These are phyloP conservation scores for Corylus avellana DNA, from an alignment of 306 rosid species.

Conservation along the genomic window DNA sequence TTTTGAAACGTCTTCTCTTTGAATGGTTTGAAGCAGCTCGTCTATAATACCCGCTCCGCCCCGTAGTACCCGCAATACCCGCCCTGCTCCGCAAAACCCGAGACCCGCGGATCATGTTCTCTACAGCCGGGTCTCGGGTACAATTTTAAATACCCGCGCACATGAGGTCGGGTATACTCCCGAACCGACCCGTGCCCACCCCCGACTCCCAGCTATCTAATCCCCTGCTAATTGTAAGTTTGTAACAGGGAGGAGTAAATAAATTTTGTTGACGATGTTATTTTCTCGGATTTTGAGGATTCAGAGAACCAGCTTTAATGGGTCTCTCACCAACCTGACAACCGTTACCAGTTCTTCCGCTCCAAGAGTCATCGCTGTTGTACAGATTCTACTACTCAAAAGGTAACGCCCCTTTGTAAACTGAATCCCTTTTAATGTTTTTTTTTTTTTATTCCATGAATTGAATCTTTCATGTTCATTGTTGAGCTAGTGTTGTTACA, in stretches of 20 bases:
- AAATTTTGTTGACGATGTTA: conserved; percentile 37
- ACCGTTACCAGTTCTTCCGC: conserved; percentile 29
- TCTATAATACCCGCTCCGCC: too few relatives aligned
- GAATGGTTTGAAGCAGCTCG: too few relatives aligned
- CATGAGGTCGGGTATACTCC: too few relatives aligned
- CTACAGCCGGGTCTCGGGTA: too few relatives aligned
- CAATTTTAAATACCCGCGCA: too few relatives aligned
- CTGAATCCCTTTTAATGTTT: not conserved
- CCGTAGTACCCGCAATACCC: too few relatives aligned
- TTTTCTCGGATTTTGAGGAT: conserved; percentile 57
- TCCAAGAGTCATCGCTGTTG: conserved; percentile 22
- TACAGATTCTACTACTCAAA: conserved; percentile 37
- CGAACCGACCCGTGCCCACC: too few relatives aligned
- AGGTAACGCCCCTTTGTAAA: conserved; percentile 34
- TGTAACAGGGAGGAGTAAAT: not conserved
- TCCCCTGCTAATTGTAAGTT: too few relatives aligned
- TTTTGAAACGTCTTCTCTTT: too few relatives aligned
- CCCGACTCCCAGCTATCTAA: too few relatives aligned
- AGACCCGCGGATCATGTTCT: too few relatives aligned
- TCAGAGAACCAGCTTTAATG: conserved; percentile 43
- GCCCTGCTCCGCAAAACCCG: too few relatives aligned
- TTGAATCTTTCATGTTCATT: not conserved
- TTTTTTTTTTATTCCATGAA: not conserved
- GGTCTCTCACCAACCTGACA: conserved; percentile 34
- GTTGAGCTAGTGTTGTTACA: not conserved